Conservation (phyloP, 1,284 basidiomycete genomes). For the Serendipita sp. region DNA sequence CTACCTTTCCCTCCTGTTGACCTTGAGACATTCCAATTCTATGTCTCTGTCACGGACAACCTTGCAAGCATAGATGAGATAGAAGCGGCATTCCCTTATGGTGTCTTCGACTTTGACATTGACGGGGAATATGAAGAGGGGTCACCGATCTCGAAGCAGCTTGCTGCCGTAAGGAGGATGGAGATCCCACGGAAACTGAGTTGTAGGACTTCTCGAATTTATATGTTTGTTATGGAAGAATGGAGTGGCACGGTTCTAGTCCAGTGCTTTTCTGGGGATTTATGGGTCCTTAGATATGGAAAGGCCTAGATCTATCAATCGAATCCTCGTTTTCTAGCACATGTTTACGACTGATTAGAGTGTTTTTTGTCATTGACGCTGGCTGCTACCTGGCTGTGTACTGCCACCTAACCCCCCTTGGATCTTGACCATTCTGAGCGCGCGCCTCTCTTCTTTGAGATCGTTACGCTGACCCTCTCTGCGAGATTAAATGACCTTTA, state of each 20-base stretch:
- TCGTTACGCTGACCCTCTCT: background rate
- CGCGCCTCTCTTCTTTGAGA: too few relatives aligned
- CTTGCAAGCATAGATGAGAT: background rate
- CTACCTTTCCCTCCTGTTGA: background rate
- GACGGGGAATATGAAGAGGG: background rate
- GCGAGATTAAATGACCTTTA: background rate
- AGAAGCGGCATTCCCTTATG: background rate
- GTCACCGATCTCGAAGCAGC: background rate
- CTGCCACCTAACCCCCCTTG: too few relatives aligned
- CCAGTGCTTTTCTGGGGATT: background rate
- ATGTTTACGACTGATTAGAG: too few relatives aligned
- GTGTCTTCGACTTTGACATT: background rate
- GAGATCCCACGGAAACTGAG: background rate
- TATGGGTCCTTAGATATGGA: background rate
- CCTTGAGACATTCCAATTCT: background rate
- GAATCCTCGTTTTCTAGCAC: too few relatives aligned
- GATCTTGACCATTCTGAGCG: too few relatives aligned
- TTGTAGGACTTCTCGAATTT: background rate
- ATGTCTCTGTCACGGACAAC: background rate
- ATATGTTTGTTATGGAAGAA: conserved; percentile 4
- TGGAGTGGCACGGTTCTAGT: background rate
- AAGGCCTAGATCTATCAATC: background rate
- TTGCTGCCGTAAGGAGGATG: background rate
- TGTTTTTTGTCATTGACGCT: too few relatives aligned
- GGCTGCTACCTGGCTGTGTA: too few relatives aligned